Evolutionary conservation across 2,329 filamentous ascomycete species (phyloP).

Genomic region (Dothiorella sarmentorum): DNA sequence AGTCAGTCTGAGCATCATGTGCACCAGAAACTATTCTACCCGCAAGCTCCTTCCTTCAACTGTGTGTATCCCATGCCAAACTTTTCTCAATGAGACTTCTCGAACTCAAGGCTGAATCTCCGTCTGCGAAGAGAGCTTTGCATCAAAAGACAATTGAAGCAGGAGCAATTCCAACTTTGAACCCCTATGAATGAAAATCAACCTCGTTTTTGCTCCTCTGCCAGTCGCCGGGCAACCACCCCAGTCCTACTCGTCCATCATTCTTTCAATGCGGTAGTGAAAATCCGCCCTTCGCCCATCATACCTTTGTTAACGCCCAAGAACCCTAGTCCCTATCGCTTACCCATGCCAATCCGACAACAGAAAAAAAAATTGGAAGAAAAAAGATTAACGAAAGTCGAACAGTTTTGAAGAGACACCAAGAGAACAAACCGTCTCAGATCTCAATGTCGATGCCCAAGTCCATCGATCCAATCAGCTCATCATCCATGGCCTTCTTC

Average conservation of each 20-base stretch:
- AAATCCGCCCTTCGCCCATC: neutral
- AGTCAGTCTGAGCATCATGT: too few species aligned
- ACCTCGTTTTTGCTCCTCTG: too few species aligned
- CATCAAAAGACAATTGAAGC: too few species aligned
- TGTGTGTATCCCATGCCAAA: too few species aligned
- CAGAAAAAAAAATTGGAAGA: neutral
- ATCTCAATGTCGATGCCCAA: conserved; percentile 91
- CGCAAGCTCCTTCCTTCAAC: neutral
- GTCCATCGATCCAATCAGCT: conserved; percentile 85
- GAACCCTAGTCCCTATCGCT: neutral
- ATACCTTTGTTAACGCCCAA: neutral
- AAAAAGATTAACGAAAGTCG: too few species aligned
- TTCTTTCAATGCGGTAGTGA: neutral
- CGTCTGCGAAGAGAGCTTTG: too few species aligned
- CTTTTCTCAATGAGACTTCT: too few species aligned
- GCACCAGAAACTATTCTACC: neutral
- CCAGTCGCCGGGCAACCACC: too few species aligned
- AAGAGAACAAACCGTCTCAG: conserved; percentile 34
- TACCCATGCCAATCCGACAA: neutral
- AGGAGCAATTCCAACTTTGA: too few species aligned
- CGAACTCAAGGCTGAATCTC: too few species aligned
- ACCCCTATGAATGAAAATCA: too few species aligned
- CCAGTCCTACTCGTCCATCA: neutral
- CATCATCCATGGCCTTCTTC: conserved; percentile 80
- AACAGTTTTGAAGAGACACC: too few species aligned